A percentile compares a stretch with the other conserved stretches of the same genome.
These are phyloP conservation scores for Talaromyces sp. DNA, from an alignment of 2,329 filamentous ascomycete species.

Conservation along the genomic window DNA sequence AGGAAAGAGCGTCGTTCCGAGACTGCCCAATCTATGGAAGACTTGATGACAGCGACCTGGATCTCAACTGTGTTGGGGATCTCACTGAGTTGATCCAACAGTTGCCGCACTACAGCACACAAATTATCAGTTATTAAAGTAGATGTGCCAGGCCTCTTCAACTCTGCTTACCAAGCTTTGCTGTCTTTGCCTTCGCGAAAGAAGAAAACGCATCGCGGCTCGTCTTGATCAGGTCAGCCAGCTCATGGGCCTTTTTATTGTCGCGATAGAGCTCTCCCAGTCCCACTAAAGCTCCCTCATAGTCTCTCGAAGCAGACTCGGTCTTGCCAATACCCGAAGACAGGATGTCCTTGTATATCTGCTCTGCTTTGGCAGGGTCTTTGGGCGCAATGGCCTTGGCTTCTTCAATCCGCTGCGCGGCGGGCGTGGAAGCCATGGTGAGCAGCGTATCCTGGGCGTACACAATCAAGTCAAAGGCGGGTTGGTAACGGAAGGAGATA, in stretches of 20 bases:
- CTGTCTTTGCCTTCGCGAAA: constrained; percentile 98
- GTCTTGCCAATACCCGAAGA: constrained; percentile 76
- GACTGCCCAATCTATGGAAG: constrained; percentile 98
- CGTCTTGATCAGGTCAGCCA: constrained; percentile 83
- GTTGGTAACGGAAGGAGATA: constrained; percentile 9
- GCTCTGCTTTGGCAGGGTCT: constrained; percentile 77
- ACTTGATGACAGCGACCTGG: constrained; percentile 93
- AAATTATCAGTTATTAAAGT: constrained; percentile 7
- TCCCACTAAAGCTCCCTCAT: constrained; percentile 80
- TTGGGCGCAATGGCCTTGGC: constrained; percentile 77
- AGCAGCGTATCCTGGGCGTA: constrained; percentile 12
- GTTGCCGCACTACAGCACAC: constrained; percentile 71
- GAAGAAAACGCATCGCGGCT: constrained; percentile 88
- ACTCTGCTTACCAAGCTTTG: constrained; percentile 76
- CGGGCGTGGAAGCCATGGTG: constrained; percentile 47
- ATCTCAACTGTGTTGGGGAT: constrained; percentile 93
- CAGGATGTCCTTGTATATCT: constrained; percentile 83
- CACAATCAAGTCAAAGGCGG: neutral
- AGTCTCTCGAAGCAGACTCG: constrained; percentile 83
- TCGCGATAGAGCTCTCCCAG: constrained; percentile 91
- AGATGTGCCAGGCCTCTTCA: neutral
- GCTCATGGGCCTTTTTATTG: constrained; percentile 68
- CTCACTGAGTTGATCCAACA: constrained; percentile 88
- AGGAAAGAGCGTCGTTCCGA: constrained; percentile 92
- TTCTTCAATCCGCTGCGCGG: constrained; percentile 70